phyloP scores from a whole-genome alignment of 805 yeast genomes.

The Wickerhamiella azymoides region DNA sequence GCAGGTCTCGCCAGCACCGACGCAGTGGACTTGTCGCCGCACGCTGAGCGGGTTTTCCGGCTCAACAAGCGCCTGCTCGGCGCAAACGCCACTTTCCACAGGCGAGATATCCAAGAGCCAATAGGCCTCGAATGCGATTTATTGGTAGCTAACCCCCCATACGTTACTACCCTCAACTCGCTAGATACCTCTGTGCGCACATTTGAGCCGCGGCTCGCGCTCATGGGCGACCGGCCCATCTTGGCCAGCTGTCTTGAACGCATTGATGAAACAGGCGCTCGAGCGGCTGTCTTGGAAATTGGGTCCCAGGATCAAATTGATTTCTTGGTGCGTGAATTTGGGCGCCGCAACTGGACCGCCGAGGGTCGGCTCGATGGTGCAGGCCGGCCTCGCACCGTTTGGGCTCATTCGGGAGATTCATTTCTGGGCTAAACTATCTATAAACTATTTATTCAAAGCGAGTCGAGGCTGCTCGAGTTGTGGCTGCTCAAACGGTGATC shows the following conservation, averaged over 20 bases:
- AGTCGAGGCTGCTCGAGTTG: background rate
- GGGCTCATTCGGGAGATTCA: conserved; percentile 14
- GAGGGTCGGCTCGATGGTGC: conserved; percentile 16
- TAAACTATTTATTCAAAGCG: background rate
- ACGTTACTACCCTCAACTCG: conserved; percentile 37
- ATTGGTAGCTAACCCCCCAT: conserved; percentile 84
- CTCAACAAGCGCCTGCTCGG: conserved; percentile 7
- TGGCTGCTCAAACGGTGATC: no score
- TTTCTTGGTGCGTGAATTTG: conserved; percentile 23
- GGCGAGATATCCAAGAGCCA: conserved; percentile 8
- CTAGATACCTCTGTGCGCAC: conserved; percentile 45
- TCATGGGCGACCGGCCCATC: conserved; percentile 67
- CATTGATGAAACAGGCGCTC: conserved; percentile 32
- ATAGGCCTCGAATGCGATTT: conserved; percentile 29
- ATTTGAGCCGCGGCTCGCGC: conserved; percentile 67
- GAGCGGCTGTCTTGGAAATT: conserved; percentile 62
- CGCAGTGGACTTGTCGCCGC: conserved; percentile 36
- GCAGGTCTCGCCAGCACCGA: conserved; percentile 41
- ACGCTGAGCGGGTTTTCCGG: conserved; percentile 36
- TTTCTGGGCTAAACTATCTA: background rate
- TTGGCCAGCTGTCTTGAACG: conserved; percentile 41
- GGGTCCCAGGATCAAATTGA: conserved; percentile 49
- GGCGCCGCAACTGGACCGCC: conserved; percentile 32
- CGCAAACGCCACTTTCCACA: conserved; percentile 10
- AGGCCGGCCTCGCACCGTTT: conserved; percentile 17